Evolutionary conservation across 176 grass and related monocot genomes (phyloP).

Genomic region (Oryza officinalis): DNA sequence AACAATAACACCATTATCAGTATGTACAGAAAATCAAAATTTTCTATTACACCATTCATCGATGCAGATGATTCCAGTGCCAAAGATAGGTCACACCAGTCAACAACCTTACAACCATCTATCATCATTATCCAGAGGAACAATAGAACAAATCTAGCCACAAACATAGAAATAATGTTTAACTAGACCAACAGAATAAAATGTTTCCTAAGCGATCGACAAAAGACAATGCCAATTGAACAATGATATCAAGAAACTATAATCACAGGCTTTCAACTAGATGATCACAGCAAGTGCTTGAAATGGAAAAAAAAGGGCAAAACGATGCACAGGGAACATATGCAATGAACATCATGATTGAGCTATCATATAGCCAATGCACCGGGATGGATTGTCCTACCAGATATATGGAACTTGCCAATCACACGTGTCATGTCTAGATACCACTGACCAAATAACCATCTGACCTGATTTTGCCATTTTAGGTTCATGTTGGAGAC

Average conservation of each 20-base stretch:
- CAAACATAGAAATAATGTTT: neutral
- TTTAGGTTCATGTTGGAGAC: neutral
- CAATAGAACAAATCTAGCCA: neutral
- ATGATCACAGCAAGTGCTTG: conserved; percentile 8
- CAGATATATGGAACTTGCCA: neutral
- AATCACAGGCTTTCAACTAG: conserved; percentile 14
- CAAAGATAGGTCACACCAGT: neutral
- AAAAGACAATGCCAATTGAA: neutral
- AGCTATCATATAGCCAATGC: neutral
- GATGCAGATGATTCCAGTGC: neutral
- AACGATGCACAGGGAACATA: conserved; percentile 23
- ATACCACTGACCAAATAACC: neutral
- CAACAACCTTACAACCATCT: neutral
- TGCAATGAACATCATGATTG: neutral
- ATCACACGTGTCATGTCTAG: neutral
- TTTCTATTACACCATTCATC: neutral
- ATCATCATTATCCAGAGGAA: neutral
- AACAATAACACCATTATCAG: conserved; percentile 24
- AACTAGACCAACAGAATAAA: neutral
- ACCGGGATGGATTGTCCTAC: neutral
- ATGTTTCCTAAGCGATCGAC: neutral
- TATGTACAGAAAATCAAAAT: neutral
- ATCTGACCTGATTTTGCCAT: conserved; percentile 12
- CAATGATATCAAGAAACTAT: neutral
- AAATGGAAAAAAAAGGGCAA: neutral